A percentile compares a stretch with the other conserved stretches of the same genome.
Evolutionary conservation across 2,329 filamentous ascomycete species (phyloP).

Genomic region (Paraphoma sp.): DNA sequence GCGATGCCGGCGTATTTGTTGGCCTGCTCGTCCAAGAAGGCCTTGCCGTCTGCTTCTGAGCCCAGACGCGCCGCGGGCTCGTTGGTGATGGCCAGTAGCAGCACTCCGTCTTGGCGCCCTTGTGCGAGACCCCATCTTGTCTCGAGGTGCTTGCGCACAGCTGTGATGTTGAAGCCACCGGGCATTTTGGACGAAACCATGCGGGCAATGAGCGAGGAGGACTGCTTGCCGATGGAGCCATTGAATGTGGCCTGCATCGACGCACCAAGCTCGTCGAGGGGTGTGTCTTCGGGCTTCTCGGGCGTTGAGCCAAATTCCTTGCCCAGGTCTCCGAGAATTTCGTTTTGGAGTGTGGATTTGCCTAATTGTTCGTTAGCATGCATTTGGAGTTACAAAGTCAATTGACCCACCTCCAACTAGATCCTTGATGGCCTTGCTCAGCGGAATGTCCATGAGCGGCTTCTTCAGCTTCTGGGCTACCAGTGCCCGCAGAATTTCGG

Average conservation of each 20-base stretch:
- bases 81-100: constrained; percentile 89
- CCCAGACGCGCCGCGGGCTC: constrained; percentile 88
- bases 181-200: constrained; percentile 99
- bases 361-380: constrained; percentile 59
- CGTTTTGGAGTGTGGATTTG: constrained; percentile 98
- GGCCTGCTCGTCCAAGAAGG: constrained; percentile 84
- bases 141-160: constrained; percentile 93
- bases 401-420: constrained; percentile 83
- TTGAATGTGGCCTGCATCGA: constrained; percentile 99
- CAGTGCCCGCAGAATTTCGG: constrained; percentile 87
- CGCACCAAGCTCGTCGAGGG: constrained; percentile 91
- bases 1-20: constrained; percentile 88
- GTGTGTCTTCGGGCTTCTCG: constrained; percentile 97
- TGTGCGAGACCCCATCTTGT: constrained; percentile 87
- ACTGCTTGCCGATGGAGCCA: constrained; percentile 96
- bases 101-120: constrained; percentile 88
- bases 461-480: constrained; percentile 99
- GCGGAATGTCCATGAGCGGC: constrained; percentile 81
- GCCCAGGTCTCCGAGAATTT: constrained; percentile 95
- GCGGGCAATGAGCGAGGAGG: constrained; percentile 88
- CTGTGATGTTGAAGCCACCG: constrained; percentile 97
- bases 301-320: constrained; percentile 99
- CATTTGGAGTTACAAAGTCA: constrained; percentile 8
- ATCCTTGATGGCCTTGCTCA: constrained; percentile 98
- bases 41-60: constrained; percentile 89